A percentile compares a stretch with the other conserved stretches of the same genome.
These are phyloP conservation scores for Fraxinus sp. DNA, from an alignment of 305 asterid species.

Conservation along the genomic window DNA sequence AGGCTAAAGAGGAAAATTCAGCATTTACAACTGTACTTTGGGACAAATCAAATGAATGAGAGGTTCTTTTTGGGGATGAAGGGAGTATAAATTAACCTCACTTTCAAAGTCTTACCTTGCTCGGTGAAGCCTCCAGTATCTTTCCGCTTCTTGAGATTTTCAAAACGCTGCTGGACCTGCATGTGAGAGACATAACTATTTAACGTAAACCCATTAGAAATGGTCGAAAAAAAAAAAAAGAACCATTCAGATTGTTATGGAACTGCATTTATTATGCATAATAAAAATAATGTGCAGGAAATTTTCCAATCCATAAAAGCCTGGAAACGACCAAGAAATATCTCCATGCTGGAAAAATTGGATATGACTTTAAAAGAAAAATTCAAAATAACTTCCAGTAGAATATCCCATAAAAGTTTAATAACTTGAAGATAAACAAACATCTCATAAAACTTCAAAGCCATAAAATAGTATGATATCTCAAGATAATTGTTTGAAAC, in stretches of 20 bases:
- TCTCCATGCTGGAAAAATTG: not conserved
- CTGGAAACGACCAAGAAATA: not conserved
- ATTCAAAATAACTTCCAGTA: too few species aligned
- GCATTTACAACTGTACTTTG: too few species aligned
- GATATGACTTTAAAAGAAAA: not conserved
- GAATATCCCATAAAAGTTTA: too few species aligned
- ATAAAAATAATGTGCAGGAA: slow-evolving; percentile 2
- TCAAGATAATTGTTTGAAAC: not conserved
- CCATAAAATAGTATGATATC: not conserved
- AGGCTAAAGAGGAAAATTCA: not conserved
- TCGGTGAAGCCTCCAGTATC: slow-evolving; percentile 78
- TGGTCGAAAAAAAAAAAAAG: not conserved
- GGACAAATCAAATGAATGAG: not conserved
- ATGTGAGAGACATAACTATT: slow-evolving; percentile 19
- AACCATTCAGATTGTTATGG: not conserved
- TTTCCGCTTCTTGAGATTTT: slow-evolving; percentile 79
- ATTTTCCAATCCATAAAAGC: not conserved
- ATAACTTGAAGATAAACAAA: not conserved
- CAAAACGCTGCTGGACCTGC: slow-evolving; percentile 93
- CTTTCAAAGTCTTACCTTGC: slow-evolving; percentile 53
- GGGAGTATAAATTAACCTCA: slow-evolving; percentile 1
- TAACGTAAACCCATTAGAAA: slow-evolving; percentile 4
- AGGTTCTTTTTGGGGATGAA: not conserved
- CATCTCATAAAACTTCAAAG: not conserved
- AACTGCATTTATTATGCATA: not conserved